phyloP scores from a whole-genome alignment of 2,329 filamentous ascomycete genomes.

The Sporothrix euskadiensis region DNA sequence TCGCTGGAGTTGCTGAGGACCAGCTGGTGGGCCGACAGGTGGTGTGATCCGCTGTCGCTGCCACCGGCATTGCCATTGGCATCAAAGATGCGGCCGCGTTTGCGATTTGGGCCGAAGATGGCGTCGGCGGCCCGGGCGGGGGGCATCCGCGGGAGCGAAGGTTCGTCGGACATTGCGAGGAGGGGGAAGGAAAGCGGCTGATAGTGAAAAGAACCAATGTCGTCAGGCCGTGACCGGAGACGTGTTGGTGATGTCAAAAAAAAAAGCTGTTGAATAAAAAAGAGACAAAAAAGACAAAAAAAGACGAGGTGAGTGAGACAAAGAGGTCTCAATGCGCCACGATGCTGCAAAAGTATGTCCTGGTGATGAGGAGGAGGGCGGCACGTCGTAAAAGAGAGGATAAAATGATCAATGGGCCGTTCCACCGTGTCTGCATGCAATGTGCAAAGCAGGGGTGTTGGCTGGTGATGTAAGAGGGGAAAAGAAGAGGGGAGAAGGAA shows the following conservation, averaged over 20 bases:
- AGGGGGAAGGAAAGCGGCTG: not conserved
- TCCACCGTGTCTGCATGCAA: constrained; percentile 13
- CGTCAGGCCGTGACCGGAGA: constrained; percentile 22
- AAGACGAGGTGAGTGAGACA: not conserved
- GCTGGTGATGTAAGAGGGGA: not conserved
- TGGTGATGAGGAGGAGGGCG: not conserved
- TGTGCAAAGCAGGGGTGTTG: not conserved
- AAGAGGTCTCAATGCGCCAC: not conserved
- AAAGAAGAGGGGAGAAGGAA: not conserved
- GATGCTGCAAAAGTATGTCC: not conserved
- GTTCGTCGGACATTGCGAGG: constrained; percentile 32
- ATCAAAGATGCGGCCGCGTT: constrained; percentile 28
- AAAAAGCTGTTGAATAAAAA: not conserved
- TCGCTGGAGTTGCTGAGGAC: constrained; percentile 65
- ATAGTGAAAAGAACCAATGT: constrained; percentile 26
- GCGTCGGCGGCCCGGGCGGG: constrained; percentile 28
- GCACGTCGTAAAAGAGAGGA: not conserved
- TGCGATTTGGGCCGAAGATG: constrained; percentile 30
- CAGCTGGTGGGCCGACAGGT: not conserved
- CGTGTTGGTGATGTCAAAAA: not conserved
- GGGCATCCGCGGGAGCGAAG: constrained; percentile 31
- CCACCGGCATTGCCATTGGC: constrained; percentile 16
- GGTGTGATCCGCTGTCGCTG: not conserved
- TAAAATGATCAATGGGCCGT: not conserved
- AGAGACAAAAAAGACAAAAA: not conserved